Conservation (phyloP, 1,139 yeast genomes). For the Arxiozyma bovina region DNA sequence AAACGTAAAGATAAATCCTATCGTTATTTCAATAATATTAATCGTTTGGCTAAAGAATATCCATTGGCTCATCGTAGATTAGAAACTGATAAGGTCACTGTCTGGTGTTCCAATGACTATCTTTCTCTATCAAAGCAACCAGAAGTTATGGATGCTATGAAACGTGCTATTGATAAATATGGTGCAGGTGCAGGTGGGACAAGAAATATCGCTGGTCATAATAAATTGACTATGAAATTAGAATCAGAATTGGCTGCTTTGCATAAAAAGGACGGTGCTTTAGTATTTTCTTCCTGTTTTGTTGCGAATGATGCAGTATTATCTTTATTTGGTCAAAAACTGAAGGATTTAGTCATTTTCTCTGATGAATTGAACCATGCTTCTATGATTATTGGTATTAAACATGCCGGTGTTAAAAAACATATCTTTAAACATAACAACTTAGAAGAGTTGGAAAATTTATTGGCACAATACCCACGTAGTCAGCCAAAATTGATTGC, state of each 20-base stretch:
- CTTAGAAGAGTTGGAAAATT: conserved; percentile 67
- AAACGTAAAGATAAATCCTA: conserved; percentile 87
- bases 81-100: conserved; percentile 81
- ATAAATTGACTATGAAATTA: conserved; percentile 72
- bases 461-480: conserved; percentile 71
- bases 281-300: conserved; percentile 90
- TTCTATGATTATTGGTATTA: conserved; percentile 92
- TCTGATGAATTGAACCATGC: conserved; percentile 94
- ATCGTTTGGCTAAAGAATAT: conserved; percentile 86
- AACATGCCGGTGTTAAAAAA: conserved; percentile 80
- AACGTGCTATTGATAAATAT: conserved; percentile 69
- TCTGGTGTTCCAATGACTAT: conserved; percentile 98
- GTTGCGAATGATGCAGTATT: conserved; percentile 97
- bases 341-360: conserved; percentile 82
- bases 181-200: conserved; percentile 99
- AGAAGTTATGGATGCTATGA: conserved; percentile 67
- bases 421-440: conserved; percentile 90
- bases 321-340: conserved; percentile 80
- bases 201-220: conserved; percentile 97
- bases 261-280: conserved; percentile 91
- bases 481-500: conserved; percentile 90
- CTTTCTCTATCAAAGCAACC: conserved; percentile 86
- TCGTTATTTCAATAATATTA: conserved; percentile 92
- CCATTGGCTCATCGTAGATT: conserved; percentile 80
- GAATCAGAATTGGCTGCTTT: conserved; percentile 83